A percentile compares a stretch with the other conserved stretches of the same genome.
Evolutionary conservation across 805 yeast genomes (phyloP).

Genomic region (Lipomyces yamadae): DNA sequence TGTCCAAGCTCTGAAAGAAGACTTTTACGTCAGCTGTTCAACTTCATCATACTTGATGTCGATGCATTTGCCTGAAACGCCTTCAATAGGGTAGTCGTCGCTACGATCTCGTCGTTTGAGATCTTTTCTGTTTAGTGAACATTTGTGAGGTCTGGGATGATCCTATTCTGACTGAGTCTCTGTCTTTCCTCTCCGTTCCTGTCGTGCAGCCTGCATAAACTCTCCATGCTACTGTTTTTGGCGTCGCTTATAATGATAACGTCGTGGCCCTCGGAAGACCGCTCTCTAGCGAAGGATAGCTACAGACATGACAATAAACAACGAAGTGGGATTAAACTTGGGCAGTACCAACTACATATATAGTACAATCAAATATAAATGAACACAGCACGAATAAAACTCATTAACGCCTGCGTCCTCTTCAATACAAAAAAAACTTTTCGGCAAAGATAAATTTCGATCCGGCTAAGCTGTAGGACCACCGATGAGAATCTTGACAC

Average conservation of each 20-base stretch:
- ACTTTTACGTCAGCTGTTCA: neutral
- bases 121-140: too few relatives aligned
- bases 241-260: too few relatives aligned
- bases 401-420: conserved; percentile 6
- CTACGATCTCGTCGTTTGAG: neutral
- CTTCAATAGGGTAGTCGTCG: neutral
- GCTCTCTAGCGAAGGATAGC: too few relatives aligned
- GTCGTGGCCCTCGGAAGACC: too few relatives aligned
- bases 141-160: too few relatives aligned
- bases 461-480: conserved; percentile 59
- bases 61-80: neutral
- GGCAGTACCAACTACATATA: neutral
- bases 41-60: conserved; percentile 1
- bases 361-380: neutral
- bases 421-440: neutral
- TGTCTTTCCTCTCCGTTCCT: too few relatives aligned
- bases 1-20: neutral
- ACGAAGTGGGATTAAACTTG: neutral
- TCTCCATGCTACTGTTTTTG: too few relatives aligned
- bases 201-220: too few relatives aligned
- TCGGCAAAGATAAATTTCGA: neutral
- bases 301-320: neutral
- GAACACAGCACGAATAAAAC: neutral
- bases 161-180: too few relatives aligned
- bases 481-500: conserved; percentile 78